Percentiles rank a stretch among this genome's conserved stretches.
Evolutionary conservation across 345 rosid genomes (phyloP).

Genomic region (Nasturtium officinale): DNA sequence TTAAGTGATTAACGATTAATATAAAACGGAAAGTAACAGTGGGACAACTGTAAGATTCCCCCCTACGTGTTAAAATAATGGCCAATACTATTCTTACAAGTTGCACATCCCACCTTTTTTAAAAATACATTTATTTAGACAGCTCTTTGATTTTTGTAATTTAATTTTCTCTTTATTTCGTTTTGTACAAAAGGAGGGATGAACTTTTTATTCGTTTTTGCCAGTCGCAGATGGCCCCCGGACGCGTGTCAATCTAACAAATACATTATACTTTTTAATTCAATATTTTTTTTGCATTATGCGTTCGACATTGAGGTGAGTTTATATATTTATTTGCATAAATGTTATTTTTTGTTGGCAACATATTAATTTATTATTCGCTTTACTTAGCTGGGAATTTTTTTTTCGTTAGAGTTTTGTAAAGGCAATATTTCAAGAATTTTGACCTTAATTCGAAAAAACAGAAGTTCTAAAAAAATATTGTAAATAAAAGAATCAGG

Average conservation of each 20-base stretch:
- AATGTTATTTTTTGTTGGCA: constrained; percentile 10
- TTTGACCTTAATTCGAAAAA: constrained; percentile 20
- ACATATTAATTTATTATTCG: neutral
- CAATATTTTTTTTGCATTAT: neutral
- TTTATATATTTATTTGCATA: neutral
- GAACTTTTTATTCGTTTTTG: constrained; percentile 29
- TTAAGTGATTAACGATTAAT: constrained; percentile 14
- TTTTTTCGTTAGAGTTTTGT: constrained; percentile 6
- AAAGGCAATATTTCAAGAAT: constrained; percentile 12
- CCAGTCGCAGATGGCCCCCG: constrained; percentile 23
- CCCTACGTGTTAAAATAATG: constrained; percentile 39
- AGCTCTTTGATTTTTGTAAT: neutral
- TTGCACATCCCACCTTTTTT: constrained; percentile 22
- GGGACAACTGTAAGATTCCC: constrained; percentile 46
- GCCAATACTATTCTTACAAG: constrained; percentile 37
- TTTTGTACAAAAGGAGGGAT: neutral
- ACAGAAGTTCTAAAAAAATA: neutral
- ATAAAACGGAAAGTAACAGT: constrained; percentile 30
- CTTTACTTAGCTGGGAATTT: neutral
- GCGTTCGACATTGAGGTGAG: constrained; percentile 36
- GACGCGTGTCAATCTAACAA: constrained; percentile 9
- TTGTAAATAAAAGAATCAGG: constrained; percentile 8
- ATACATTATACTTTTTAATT: neutral
- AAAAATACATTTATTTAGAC: constrained; percentile 20
- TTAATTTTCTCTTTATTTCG: neutral